These are phyloP conservation scores for Colletotrichum brevisporum DNA, from an alignment of 2,329 filamentous ascomycete species.

Conservation along the genomic window DNA sequence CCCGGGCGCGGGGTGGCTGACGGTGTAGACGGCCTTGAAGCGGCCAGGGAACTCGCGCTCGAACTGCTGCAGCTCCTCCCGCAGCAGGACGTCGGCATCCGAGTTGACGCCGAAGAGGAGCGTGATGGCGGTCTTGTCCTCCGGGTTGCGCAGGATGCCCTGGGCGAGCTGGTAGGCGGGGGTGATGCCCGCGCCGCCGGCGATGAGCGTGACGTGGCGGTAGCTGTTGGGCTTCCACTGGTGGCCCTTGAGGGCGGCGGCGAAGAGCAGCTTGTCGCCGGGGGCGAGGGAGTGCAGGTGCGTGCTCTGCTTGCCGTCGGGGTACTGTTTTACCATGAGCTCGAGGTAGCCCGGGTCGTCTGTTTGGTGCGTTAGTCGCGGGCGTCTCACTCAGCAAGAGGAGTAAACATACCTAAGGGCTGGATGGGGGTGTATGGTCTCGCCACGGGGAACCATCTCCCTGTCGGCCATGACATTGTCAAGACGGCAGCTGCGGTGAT, in stretches of 20 bases:
- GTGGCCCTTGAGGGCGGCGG: constrained; percentile 67
- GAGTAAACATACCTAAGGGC: constrained; percentile 56
- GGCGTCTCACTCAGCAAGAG: not conserved
- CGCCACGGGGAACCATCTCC: constrained; percentile 70
- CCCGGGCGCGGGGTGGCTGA: constrained; percentile 62
- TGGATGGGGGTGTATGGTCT: constrained; percentile 78
- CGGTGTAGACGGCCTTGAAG: constrained; percentile 71
- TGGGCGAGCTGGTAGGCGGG: constrained; percentile 76
- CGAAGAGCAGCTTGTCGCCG: constrained; percentile 72
- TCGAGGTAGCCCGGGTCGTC: constrained; percentile 73
- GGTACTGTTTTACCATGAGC: constrained; percentile 78
- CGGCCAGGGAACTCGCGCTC: constrained; percentile 66
- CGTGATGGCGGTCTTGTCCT: constrained; percentile 73
- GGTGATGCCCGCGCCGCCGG: constrained; percentile 81
- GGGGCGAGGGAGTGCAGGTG: constrained; percentile 77
- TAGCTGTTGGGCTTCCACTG: constrained; percentile 66
- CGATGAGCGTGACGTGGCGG: constrained; percentile 73
- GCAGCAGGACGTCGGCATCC: constrained; percentile 71
- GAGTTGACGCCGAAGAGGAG: constrained; percentile 78
- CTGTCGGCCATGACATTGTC: constrained; percentile 65
- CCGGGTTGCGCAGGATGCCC: constrained; percentile 72
- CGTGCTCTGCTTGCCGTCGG: constrained; percentile 73
- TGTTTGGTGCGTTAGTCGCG: constrained; percentile 41
- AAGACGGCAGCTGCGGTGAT: constrained; percentile 21
- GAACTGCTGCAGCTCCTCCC: constrained; percentile 68